Conservation (phyloP, 2,329 filamentous ascomycete genomes). For the Podosphaera fusca region DNA sequence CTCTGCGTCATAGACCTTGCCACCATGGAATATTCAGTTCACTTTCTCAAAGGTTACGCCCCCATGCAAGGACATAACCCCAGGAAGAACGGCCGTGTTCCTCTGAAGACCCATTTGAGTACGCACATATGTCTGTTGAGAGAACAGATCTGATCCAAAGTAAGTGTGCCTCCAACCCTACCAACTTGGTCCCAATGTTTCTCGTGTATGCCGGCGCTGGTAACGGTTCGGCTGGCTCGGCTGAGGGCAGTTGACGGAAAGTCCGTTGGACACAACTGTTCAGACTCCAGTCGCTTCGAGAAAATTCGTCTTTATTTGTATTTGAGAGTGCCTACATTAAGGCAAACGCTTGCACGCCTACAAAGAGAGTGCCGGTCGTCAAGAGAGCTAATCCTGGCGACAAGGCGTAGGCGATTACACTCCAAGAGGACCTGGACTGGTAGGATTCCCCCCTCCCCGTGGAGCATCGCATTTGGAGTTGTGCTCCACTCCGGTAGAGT, state of each 20-base stretch:
- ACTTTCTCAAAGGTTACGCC: background rate
- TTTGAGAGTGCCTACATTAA: background rate
- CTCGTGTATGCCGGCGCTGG: background rate
- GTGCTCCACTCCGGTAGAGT: background rate
- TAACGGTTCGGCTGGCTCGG: background rate
- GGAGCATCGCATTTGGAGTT: background rate
- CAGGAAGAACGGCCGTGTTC: background rate
- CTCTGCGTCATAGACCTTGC: background rate
- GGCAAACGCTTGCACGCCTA: background rate
- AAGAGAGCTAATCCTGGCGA: background rate
- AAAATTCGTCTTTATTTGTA: background rate
- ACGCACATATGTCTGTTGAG: background rate
- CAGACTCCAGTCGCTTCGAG: background rate
- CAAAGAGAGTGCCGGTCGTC: background rate
- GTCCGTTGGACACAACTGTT: background rate
- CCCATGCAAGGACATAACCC: background rate
- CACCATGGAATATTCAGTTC: background rate
- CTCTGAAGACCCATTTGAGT: background rate
- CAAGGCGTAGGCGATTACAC: background rate
- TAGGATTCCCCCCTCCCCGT: background rate
- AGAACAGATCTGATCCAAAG: background rate
- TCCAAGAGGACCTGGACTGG: background rate
- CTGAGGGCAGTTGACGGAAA: background rate
- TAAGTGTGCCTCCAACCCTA: background rate
- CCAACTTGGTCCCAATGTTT: background rate